These are phyloP conservation scores for Rubroboletus satanas DNA, from an alignment of 768 basidiomycete species.

Conservation along the genomic window DNA sequence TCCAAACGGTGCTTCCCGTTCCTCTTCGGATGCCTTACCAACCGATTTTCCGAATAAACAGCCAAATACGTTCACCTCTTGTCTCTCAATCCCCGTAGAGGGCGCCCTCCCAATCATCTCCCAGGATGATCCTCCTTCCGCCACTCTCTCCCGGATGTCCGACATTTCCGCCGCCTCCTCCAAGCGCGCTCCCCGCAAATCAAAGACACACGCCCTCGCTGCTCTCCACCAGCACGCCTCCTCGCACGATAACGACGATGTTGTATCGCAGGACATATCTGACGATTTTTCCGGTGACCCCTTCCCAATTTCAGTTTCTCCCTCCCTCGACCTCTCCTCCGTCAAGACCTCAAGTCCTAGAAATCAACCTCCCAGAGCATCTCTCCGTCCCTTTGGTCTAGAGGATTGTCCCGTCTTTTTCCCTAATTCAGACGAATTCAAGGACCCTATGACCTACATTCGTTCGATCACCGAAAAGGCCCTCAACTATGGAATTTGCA, in stretches of 20 bases:
- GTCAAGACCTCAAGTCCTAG: conserved; percentile 65
- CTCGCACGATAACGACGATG: conserved; percentile 51
- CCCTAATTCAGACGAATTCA: conserved; percentile 88
- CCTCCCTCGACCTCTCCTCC: conserved; percentile 61
- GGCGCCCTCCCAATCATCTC: conserved; percentile 64
- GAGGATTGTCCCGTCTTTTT: conserved; percentile 87
- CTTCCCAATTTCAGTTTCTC: conserved; percentile 58
- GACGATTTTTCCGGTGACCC: conserved; percentile 48
- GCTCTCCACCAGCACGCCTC: conserved; percentile 68
- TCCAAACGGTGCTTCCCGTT: conserved; percentile 40
- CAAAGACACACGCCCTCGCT: conserved; percentile 82
- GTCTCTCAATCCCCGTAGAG: conserved; percentile 73
- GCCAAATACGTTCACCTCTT: conserved; percentile 53
- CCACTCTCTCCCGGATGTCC: conserved; percentile 32
- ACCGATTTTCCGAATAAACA: conserved; percentile 49
- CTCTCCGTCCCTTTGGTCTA: conserved; percentile 76
- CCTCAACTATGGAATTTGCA: conserved; percentile 84
- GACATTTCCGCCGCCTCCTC: conserved; percentile 42
- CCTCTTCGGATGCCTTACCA: conserved; percentile 42
- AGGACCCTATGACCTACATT: conserved; percentile 92
- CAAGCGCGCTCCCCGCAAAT: conserved; percentile 81
- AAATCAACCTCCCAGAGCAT: conserved; percentile 35
- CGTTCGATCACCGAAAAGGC: conserved; percentile 71
- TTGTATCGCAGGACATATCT: conserved; percentile 35
- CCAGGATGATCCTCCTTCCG: conserved; percentile 37